Base-by-base conservation (phyloP, 352 stramenopile genomes). In the Pythium scleroteichum region DNA sequence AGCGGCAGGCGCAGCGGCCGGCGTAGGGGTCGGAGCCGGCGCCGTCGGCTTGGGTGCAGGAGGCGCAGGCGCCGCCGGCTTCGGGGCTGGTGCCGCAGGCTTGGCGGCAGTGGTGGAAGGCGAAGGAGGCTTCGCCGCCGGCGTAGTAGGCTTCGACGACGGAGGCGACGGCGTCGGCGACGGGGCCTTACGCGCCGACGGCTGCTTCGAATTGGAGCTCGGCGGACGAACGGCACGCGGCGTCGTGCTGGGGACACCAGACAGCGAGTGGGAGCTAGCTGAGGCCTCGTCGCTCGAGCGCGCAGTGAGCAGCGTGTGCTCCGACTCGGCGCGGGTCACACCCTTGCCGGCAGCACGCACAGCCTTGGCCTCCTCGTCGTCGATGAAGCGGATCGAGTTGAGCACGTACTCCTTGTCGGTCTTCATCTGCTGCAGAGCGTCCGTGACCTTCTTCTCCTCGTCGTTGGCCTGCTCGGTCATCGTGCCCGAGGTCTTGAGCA, bases 341-440 rank as follows among this genome's bases (percentile, higher is more conserved):
- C 79, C 78, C 75, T 95, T 95, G 57, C 85, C 83, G 24, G 83
- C 83, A 63, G 72, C 76, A 49, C 86, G 82, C 52, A 95, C 86
- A n/a, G 86, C 86, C 73, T 92, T 92, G 26, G 86, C 86, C 71
- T 95, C 86, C 65, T 95, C 86, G 52, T 93, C 82, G 66, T 95
- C 86, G 73, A 95, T 93, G 61, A 95, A 92, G 49, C 86, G 86
- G 57, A 95, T 88, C 67, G 80, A 90, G 75, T 95, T 95, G 2
- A 95, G 78, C 68, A 95, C 81, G 67, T 92, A 92, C 71, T 95
- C 86, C 77, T 93, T 93, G 73, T 90, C 82, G 46, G 71, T 77
- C 75, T 92, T 91, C 79, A 95, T 92, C 72, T 88, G 91, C 65
- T 93, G 88, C 2, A 95, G 59, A 47, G 86, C 75, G 14, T 71